These are phyloP conservation scores for Termitomyces sp. DNA, from an alignment of 768 basidiomycete genomes.

Conservation along the genomic window DNA sequence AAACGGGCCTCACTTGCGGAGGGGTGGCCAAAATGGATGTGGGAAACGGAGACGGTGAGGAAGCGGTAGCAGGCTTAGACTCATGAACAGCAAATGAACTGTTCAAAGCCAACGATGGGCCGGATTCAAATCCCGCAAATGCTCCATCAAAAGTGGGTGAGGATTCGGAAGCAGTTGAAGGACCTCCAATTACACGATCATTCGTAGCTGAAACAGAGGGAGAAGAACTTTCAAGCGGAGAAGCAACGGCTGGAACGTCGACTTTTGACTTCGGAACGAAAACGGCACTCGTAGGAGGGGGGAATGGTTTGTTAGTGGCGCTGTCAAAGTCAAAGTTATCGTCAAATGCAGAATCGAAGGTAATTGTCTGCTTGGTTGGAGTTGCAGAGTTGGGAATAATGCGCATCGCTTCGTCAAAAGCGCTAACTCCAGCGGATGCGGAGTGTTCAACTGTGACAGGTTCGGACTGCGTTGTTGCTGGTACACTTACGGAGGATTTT, in stretches of 20 bases:
- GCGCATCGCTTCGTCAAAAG: constrained; percentile 74
- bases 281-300: constrained; percentile 19
- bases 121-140: constrained; percentile 44
- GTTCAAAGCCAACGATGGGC: constrained; percentile 35
- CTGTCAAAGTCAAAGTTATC: constrained; percentile 57
- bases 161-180: not conserved
- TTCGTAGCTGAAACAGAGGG: not conserved
- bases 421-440: constrained; percentile 47
- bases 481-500: not conserved
- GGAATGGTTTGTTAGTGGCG: constrained; percentile 30
- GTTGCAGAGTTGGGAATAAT: constrained; percentile 37
- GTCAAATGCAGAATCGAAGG: constrained; percentile 58
- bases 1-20: constrained; percentile 34
- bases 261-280: constrained; percentile 17
- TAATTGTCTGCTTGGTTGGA: constrained; percentile 38
- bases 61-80: constrained; percentile 9
- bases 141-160: constrained; percentile 43
- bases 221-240: not conserved
- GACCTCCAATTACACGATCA: not conserved
- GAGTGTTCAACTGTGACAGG: constrained; percentile 10
- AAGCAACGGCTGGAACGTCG: not conserved
- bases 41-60: constrained; percentile 22
- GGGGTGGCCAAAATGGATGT: constrained; percentile 22
- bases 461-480: constrained; percentile 3
- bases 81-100: constrained; percentile 28